A percentile compares a stretch with the other conserved stretches of the same genome.
Conservation (phyloP, 2,329 filamentous ascomycete species). For the Fusarium proliferatum region DNA sequence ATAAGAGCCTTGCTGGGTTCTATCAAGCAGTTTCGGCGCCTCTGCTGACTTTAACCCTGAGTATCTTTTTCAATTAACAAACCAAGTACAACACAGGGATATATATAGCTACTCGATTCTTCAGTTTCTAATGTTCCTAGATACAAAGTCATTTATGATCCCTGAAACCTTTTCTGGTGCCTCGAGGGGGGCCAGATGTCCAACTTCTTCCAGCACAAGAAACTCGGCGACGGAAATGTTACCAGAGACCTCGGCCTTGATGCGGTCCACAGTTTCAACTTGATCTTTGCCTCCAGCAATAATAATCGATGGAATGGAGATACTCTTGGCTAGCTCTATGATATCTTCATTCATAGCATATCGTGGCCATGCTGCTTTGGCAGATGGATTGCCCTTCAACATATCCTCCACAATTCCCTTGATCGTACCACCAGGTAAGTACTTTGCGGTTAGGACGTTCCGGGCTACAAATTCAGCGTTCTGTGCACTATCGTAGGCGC, state of each 20-base stretch:
- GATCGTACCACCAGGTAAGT: not conserved
- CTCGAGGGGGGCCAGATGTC: not conserved
- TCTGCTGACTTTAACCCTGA: too few species aligned
- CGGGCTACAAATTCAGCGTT: not conserved
- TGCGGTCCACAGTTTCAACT: not conserved
- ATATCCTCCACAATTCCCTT: not conserved
- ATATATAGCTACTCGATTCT: rapidly evolving
- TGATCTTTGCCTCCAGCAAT: not conserved
- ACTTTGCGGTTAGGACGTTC: rapidly evolving
- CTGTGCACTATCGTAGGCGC: not conserved
- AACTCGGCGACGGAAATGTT: rapidly evolving
- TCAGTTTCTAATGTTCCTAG: rapidly evolving
- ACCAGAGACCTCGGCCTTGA: not conserved
- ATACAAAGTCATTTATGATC: not conserved
- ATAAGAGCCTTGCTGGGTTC: not conserved
- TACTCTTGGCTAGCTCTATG: rapidly evolving
- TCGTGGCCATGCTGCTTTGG: not conserved
- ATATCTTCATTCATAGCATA: not conserved
- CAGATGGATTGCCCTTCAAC: not conserved
- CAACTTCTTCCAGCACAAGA: not conserved
- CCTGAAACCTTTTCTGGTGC: rapidly evolving
- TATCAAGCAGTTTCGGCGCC: too few species aligned
- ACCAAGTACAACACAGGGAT: too few species aligned
- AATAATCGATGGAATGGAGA: not conserved
- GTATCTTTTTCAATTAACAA: too few species aligned